A percentile compares a stretch with the other conserved stretches of the same genome.
phyloP scores from a whole-genome alignment of 2,329 filamentous ascomycete species.

The Onygena corvina region DNA sequence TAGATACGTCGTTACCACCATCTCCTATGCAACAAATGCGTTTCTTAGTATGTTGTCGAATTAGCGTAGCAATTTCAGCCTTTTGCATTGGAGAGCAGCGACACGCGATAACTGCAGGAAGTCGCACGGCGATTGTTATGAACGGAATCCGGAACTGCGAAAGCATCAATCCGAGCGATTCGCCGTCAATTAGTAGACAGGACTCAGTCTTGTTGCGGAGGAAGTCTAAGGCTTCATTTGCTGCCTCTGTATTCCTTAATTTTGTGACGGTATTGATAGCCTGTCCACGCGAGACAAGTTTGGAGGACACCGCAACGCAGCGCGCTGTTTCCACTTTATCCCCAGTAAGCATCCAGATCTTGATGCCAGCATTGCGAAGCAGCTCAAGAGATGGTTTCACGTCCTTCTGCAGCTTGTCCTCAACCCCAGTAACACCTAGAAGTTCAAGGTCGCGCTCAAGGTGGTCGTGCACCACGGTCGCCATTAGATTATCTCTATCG shows the following conservation, averaged over 20 bases:
- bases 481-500: conserved; percentile 70
- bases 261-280: conserved; percentile 90
- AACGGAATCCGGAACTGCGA: conserved; percentile 73
- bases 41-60: conserved; percentile 84
- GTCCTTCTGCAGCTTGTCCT: conserved; percentile 90
- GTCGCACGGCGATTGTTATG: conserved; percentile 70
- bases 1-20: conserved; percentile 94
- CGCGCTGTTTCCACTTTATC: conserved; percentile 97
- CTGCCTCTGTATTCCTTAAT: conserved; percentile 68
- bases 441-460: conserved; percentile 84
- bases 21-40: conserved; percentile 96
- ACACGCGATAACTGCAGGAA: conserved; percentile 89
- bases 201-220: conserved; percentile 74
- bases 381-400: conserved; percentile 93
- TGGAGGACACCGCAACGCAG: conserved; percentile 89
- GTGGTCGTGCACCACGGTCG: conserved; percentile 63
- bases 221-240: conserved; percentile 79
- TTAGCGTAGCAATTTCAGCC: conserved; percentile 81
- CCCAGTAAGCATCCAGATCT: conserved; percentile 99
- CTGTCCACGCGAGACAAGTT: conserved; percentile 83
- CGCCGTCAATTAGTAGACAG: conserved; percentile 87
- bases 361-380: conserved; percentile 90
- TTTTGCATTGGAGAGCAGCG: conserved; percentile 96
- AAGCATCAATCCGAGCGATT: conserved; percentile 73
- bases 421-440: conserved; percentile 92